phyloP scores from a whole-genome alignment of 352 stramenopile species.

The Phytopythium aichiense region DNA sequence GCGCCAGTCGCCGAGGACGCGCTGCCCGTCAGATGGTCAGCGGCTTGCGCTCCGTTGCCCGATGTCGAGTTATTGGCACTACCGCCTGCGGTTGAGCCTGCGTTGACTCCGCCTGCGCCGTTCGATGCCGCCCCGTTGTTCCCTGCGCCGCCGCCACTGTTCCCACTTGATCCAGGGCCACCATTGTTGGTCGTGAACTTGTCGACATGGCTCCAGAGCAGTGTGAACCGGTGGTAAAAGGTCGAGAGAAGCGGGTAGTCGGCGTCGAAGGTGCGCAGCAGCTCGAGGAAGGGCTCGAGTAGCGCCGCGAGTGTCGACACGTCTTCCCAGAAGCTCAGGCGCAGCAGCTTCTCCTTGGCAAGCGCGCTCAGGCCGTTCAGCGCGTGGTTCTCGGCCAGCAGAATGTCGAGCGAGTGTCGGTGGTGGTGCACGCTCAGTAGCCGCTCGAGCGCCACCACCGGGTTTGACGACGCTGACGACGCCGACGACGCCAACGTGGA shows the following conservation, averaged over 20 bases:
- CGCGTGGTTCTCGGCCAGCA: constrained; percentile 46
- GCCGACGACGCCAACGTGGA: neutral
- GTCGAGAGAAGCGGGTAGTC: constrained; percentile 61
- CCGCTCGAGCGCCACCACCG: constrained; percentile 39
- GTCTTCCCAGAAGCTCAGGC: constrained; percentile 52
- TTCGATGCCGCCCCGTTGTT: neutral
- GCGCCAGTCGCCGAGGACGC: constrained; percentile 14
- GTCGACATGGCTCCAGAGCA: constrained; percentile 59
- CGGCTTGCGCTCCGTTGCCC: neutral
- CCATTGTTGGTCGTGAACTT: constrained; percentile 19
- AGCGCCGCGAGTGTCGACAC: constrained; percentile 43
- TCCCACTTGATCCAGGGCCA: neutral
- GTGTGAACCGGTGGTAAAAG: constrained; percentile 72
- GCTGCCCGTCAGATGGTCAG: neutral
- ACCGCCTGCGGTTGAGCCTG: neutral
- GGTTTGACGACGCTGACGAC: neutral
- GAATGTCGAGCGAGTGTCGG: constrained; percentile 50
- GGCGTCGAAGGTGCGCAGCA: constrained; percentile 60
- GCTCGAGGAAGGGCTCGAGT: constrained; percentile 66
- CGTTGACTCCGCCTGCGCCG: neutral
- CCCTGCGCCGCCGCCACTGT: neutral
- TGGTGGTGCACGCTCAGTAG: constrained; percentile 50
- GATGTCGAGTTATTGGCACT: neutral
- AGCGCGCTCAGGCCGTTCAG: constrained; percentile 27
- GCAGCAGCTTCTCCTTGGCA: constrained; percentile 44